These are phyloP conservation scores for Chernovozyma sophiae-reginae DNA, from an alignment of 1,139 yeast species.

Conservation along the genomic window DNA sequence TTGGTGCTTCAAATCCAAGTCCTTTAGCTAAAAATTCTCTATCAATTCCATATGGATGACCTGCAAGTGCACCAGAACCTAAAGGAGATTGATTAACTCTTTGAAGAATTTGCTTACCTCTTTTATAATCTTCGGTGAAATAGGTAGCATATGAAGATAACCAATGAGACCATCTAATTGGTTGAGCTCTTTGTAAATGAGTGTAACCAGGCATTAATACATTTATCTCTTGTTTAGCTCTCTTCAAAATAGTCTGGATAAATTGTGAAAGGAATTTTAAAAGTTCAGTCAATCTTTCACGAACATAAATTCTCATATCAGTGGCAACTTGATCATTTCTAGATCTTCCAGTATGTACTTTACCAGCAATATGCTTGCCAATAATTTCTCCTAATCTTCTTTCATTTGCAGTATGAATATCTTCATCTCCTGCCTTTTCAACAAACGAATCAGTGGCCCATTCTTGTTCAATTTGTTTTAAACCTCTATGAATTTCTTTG, in stretches of 20 bases:
- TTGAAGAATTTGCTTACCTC: slow-evolving; percentile 73
- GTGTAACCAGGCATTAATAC: slow-evolving; percentile 98
- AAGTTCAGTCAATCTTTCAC: slow-evolving; percentile 65
- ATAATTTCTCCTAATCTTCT: slow-evolving; percentile 94
- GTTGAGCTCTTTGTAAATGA: slow-evolving; percentile 97
- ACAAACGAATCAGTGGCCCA: slow-evolving; percentile 75
- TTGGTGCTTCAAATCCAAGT: slow-evolving; percentile 75
- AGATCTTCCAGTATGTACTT: slow-evolving; percentile 97
- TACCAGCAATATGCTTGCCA: slow-evolving; percentile 91
- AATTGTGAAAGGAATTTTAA: slow-evolving; percentile 56
- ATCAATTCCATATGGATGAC: slow-evolving; percentile 97
- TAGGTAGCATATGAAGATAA: slow-evolving; percentile 91
- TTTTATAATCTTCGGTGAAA: slow-evolving; percentile 82
- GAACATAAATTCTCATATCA: slow-evolving; percentile 91
- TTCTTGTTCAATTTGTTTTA: slow-evolving; percentile 65
- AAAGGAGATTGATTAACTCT: slow-evolving; percentile 88
- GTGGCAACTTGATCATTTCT: slow-evolving; percentile 99
- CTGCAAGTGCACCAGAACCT: slow-evolving; percentile 98
- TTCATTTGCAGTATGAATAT: slow-evolving; percentile 97
- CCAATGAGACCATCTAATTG: slow-evolving; percentile 99
- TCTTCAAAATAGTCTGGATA: slow-evolving; percentile 59
- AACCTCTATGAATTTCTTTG: slow-evolving; percentile 74
- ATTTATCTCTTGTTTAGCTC: slow-evolving; percentile 85
- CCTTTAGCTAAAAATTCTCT: slow-evolving; percentile 80
- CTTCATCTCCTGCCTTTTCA: slow-evolving; percentile 93